These are phyloP conservation scores for Gnomoniopsis smithogilvyi DNA, from an alignment of 2,329 filamentous ascomycete genomes.

Conservation along the genomic window DNA sequence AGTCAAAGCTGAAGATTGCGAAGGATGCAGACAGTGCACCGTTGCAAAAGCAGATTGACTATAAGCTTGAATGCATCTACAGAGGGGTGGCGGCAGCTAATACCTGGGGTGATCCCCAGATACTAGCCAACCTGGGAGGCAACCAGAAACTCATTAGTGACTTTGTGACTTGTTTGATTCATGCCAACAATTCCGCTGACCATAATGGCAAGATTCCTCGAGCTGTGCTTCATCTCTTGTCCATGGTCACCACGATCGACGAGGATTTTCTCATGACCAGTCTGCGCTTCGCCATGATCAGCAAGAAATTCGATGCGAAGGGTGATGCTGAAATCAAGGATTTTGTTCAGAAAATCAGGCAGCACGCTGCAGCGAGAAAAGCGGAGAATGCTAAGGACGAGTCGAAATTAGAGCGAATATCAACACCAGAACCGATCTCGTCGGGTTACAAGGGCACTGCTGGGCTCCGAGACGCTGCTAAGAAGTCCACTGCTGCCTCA, in stretches of 20 bases:
- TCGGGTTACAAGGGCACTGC: conserved; percentile 17
- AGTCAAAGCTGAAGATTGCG: conserved; percentile 39
- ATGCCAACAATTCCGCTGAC: conserved; percentile 50
- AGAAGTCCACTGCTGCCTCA: conserved; percentile 20
- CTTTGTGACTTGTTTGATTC: conserved; percentile 51
- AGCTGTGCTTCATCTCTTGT: conserved; percentile 57
- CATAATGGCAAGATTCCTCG: conserved; percentile 53
- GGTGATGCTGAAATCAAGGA: conserved; percentile 63
- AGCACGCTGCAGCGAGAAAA: conserved; percentile 24
- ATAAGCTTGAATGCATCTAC: conserved; percentile 47
- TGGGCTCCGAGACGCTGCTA: conserved; percentile 16
- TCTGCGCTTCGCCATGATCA: conserved; percentile 63
- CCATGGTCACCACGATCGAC: conserved; percentile 58
- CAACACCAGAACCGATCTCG: conserved; percentile 15
- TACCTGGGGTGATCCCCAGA: conserved; percentile 50
- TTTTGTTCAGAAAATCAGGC: conserved; percentile 47
- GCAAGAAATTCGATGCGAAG: conserved; percentile 61
- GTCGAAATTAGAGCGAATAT: conserved; percentile 20
- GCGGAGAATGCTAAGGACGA: conserved; percentile 23
- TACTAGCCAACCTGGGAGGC: conserved; percentile 55
- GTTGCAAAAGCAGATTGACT: conserved; percentile 38
- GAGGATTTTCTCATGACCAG: conserved; percentile 57
- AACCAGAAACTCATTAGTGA: conserved; percentile 55
- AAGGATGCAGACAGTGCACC: conserved; percentile 37
- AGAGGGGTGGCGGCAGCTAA: conserved; percentile 52